A percentile compares a stretch with the other conserved stretches of the same genome.
Conservation (phyloP, 805 yeast species). For the Suhomyces faveliae region DNA sequence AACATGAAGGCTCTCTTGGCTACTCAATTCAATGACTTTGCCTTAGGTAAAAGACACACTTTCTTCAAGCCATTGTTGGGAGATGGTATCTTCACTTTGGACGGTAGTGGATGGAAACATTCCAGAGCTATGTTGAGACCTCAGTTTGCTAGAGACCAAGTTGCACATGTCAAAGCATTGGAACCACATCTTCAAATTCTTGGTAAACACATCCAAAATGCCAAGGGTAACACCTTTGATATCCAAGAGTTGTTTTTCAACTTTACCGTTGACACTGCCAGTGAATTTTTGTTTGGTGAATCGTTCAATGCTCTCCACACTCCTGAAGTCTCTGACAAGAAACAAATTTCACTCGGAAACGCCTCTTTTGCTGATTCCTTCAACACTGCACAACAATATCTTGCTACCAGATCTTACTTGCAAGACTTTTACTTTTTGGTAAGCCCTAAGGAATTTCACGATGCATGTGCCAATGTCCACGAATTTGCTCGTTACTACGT, state of each 20-base stretch:
- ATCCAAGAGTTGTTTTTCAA: conserved; percentile 33
- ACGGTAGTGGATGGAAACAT: conserved; percentile 30
- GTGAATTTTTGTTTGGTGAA: conserved; percentile 44
- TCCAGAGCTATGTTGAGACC: conserved; percentile 29
- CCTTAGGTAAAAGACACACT: conserved; percentile 23
- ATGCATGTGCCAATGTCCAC: conserved; percentile 31
- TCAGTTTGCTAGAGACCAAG: conserved; percentile 27
- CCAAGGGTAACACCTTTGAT: conserved; percentile 28
- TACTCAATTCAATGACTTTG: conserved; percentile 25
- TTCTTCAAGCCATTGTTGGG: conserved; percentile 22
- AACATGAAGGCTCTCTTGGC: conserved; percentile 28
- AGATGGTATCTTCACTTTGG: conserved; percentile 28
- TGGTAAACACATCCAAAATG: conserved; percentile 13
- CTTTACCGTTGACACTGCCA: conserved; percentile 40
- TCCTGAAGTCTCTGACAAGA: conserved; percentile 11
- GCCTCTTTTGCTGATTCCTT: conserved; percentile 35
- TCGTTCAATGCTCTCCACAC: conserved; percentile 30
- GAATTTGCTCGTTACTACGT: conserved; percentile 22
- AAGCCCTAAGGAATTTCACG: conserved; percentile 27
- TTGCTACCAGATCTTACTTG: conserved; percentile 35
- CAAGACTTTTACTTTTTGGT: conserved; percentile 21
- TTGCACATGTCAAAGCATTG: conserved; percentile 24
- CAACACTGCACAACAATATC: conserved; percentile 31
- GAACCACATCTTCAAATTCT: conserved; percentile 23
- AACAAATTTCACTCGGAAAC: conserved; percentile 15